Base-by-base conservation (phyloP, 2,329 filamentous ascomycete species). In the Trichophyton rubrum region DNA sequence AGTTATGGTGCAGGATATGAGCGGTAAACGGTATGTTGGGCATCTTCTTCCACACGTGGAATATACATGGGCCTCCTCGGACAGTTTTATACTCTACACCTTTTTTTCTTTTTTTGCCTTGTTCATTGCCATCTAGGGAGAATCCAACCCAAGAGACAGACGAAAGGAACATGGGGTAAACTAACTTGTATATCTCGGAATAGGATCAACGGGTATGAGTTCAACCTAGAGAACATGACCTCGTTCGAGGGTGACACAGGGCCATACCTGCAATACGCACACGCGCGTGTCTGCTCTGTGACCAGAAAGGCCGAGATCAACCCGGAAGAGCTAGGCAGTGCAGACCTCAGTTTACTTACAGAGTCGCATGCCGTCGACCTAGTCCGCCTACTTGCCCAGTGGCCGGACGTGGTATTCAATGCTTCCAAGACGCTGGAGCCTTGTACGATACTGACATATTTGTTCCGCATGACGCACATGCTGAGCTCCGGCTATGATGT, bases 1-100 rank as follows among this genome's bases (percentile, higher is more conserved):
- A 70, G 92, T 97, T 70, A 97, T 97, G 90, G 90, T 96, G 20
- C 92, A 97, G 75, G 93, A 97, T 71, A 96, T 97, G 90, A 88
- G 84, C 66, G 93, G 92, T 72, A 97, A 96, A 83, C 84, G 89
- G 86, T 87, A 75, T 65, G 81, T 69, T 24, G 11, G 13, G 7
- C 47, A 62, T 41, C 35, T 33, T 15, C 40, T 40, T 47, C 27
- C 30, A 53, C 49, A 53, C 49, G 49, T 53, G 49, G 49, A 53
- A 30, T n/a, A 24, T 53, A 20, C 24, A 57, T 60, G 53, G 56
- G 43, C 38, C 33, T 30, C 13, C 49, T 20, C 55, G 55, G 55
- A 40, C 55, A 41, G 40, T 53, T 53, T 35, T 35, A n/a, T n/a
- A 56, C 17, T 13, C n/a, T 27, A 20, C 24, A 40, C 22, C n/a